Evolutionary conservation across 257 asterid species (phyloP).

Genomic region (Rauvolfia tetraphylla): DNA sequence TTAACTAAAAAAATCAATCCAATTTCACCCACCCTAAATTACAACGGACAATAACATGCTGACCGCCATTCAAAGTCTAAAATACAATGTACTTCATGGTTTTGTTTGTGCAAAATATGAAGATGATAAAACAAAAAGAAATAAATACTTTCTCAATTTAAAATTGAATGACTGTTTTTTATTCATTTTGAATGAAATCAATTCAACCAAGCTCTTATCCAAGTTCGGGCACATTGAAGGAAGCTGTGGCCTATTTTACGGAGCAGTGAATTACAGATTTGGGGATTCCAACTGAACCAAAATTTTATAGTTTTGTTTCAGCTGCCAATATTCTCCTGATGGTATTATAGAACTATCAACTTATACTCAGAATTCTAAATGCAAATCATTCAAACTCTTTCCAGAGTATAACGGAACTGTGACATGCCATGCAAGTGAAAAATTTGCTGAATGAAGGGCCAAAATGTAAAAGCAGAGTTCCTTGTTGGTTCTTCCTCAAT

Average conservation of each 20-base stretch:
- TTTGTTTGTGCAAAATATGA: too few relatives aligned
- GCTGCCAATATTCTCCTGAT: too few relatives aligned
- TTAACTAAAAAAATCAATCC: too few relatives aligned
- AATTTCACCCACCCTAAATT: too few relatives aligned
- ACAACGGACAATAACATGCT: too few relatives aligned
- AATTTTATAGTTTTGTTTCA: background rate
- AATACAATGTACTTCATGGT: too few relatives aligned
- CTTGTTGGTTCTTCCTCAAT: background rate
- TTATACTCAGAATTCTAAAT: background rate
- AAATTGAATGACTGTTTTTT: too few relatives aligned
- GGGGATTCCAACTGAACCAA: background rate
- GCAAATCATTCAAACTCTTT: background rate
- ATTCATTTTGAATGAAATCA: too few relatives aligned
- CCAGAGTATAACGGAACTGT: background rate
- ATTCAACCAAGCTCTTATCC: background rate
- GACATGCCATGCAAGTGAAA: background rate
- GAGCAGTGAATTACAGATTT: background rate
- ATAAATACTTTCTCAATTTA: too few relatives aligned
- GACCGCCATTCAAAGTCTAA: too few relatives aligned
- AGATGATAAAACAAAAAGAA: too few relatives aligned
- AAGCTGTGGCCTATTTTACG: background rate
- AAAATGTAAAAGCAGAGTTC: background rate
- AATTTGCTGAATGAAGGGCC: background rate
- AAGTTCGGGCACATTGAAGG: too few relatives aligned
- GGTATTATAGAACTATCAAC: background rate